Evolutionary conservation across 768 basidiomycete species (phyloP).

Genomic region (Pulveroboletus sp.): DNA sequence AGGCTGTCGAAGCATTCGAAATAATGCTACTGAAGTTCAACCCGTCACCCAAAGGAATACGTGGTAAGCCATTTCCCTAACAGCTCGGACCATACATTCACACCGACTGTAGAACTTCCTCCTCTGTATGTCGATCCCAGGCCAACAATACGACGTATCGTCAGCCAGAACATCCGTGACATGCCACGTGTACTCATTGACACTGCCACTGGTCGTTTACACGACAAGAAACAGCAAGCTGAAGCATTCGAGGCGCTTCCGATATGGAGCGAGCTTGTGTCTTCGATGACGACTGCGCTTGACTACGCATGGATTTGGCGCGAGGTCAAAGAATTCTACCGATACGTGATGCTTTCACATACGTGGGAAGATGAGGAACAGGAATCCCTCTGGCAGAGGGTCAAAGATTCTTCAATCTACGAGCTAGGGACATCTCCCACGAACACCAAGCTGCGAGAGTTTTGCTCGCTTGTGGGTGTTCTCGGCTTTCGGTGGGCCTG

Average conservation of each 20-base stretch:
- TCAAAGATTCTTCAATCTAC: neutral
- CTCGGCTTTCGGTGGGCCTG: neutral
- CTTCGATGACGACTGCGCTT: neutral
- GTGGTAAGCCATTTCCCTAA: neutral
- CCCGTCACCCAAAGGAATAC: neutral
- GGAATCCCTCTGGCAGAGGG: neutral
- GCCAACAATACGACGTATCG: too few relatives aligned
- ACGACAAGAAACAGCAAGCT: neutral
- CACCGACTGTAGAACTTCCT: neutral
- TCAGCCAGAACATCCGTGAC: neutral
- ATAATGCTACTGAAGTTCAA: neutral
- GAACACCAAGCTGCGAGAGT: neutral
- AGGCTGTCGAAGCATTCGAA: neutral
- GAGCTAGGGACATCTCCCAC: too few relatives aligned
- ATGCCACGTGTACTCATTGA: neutral
- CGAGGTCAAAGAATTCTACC: neutral
- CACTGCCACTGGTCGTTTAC: neutral
- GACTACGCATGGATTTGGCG: neutral
- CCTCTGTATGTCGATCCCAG: too few relatives aligned
- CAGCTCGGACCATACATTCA: too few relatives aligned
- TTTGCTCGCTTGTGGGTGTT: neutral
- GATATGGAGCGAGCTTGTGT: neutral
- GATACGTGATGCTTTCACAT: constrained; percentile 8
- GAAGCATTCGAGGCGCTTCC: neutral
- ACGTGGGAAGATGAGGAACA: neutral